Evolutionary conservation across 176 grass and related monocot species (phyloP).

Genomic region (Avena insularis): DNA sequence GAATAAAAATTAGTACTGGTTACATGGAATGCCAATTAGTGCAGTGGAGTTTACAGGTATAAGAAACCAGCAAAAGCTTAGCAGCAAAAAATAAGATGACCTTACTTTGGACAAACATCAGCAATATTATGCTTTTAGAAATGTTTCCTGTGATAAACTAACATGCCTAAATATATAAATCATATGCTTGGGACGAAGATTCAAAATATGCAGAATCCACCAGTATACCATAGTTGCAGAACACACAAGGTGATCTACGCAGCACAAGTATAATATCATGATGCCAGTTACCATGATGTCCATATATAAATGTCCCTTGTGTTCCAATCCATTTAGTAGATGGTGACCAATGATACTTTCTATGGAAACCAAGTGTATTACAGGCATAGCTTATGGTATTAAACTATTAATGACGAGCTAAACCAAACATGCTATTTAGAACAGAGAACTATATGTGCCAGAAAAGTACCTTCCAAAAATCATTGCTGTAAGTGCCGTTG

Average conservation of each 20-base stretch:
- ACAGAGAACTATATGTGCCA: slow-evolving; percentile 1
- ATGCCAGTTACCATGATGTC: not conserved
- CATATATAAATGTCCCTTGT: not conserved
- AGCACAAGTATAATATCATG: not conserved
- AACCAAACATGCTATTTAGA: slow-evolving; percentile 28
- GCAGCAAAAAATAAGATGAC: not conserved
- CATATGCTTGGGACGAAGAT: slow-evolving; percentile 16
- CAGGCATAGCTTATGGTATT: not conserved
- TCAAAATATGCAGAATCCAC: slow-evolving; percentile 14
- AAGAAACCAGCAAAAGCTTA: not conserved
- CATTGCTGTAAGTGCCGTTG: slow-evolving; percentile 89
- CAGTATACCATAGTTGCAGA: not conserved
- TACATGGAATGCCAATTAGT: not conserved
- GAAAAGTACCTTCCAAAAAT: slow-evolving; percentile 80
- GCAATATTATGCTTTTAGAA: slow-evolving; percentile 31
- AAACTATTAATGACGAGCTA: not conserved
- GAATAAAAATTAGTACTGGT: slow-evolving; percentile 1
- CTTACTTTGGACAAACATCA: not conserved
- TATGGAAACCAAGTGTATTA: not conserved
- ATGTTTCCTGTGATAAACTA: not conserved
- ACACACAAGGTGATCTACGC: not conserved
- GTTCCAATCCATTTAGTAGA: not conserved
- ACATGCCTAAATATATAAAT: not conserved
- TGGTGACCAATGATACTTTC: not conserved
- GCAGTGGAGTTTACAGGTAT: slow-evolving; percentile 3